Conservation (phyloP, 2,329 filamentous ascomycete genomes). For the Aspergillus sp. region DNA sequence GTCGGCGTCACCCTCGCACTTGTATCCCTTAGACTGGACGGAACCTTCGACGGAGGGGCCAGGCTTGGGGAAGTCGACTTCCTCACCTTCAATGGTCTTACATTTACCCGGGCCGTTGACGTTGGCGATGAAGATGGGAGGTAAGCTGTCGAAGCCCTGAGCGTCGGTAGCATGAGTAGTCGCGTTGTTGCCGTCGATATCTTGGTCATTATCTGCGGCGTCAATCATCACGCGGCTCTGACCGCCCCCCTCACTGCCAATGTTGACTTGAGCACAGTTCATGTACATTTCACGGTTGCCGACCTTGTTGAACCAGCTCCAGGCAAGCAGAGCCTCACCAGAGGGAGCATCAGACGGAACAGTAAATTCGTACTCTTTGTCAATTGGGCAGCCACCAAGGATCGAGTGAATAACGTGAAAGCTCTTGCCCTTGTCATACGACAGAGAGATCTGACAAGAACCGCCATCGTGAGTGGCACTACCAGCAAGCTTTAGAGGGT, state of each 20-base stretch:
- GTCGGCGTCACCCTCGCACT: constrained; percentile 23
- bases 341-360: constrained; percentile 58
- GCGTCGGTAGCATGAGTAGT: not conserved
- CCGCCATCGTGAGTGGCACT: constrained; percentile 61
- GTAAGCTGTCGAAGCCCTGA: constrained; percentile 49
- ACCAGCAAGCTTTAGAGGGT: constrained; percentile 60
- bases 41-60: constrained; percentile 47
- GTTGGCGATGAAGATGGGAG: constrained; percentile 66
- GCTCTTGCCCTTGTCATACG: constrained; percentile 62
- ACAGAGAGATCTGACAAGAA: constrained; percentile 69
- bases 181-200: not conserved
- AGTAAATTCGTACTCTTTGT: constrained; percentile 56
- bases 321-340: constrained; percentile 60
- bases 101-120: constrained; percentile 49
- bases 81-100: constrained; percentile 50
- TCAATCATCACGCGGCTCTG: not conserved
- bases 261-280: constrained; percentile 69
- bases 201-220: constrained; percentile 4
- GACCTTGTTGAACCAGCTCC: constrained; percentile 70
- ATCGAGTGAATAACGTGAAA: constrained; percentile 64
- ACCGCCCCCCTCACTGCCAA: constrained; percentile 31
- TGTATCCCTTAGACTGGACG: constrained; percentile 29
- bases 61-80: constrained; percentile 60
- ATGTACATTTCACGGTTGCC: constrained; percentile 83
- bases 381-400: constrained; percentile 50